phyloP scores from a whole-genome alignment of 2,329 filamentous ascomycete species.

The Aureobasidium mangrovei region DNA sequence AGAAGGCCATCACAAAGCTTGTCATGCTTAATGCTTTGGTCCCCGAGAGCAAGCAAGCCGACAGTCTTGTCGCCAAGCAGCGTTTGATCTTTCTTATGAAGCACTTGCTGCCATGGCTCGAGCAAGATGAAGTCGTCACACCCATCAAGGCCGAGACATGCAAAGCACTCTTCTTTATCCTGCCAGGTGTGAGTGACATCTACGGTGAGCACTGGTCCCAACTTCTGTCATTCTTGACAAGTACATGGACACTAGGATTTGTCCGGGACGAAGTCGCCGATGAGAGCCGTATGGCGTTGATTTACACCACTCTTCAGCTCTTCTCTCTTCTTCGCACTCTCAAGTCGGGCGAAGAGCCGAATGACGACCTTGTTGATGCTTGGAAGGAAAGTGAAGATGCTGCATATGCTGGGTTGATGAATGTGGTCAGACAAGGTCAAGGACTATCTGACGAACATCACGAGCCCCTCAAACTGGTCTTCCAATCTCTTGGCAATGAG shows the following conservation, averaged over 20 bases:
- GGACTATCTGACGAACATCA: conserved; percentile 45
- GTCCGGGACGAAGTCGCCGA: conserved; percentile 11
- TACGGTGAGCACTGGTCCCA: conserved; percentile 82
- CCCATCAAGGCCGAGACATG: conserved; percentile 49
- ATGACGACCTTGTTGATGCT: conserved; percentile 77
- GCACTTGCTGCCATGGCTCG: conserved; percentile 64
- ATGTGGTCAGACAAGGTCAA: conserved; percentile 47
- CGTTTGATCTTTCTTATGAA: conserved; percentile 75
- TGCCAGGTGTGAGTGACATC: conserved; percentile 69
- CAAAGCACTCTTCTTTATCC: conserved; percentile 45
- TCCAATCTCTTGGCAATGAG: conserved; percentile 62
- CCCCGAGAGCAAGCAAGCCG: conserved; percentile 38
- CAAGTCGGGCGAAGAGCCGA: conserved; percentile 51
- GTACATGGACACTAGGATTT: conserved; percentile 26
- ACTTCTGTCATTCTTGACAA: conserved; percentile 29
- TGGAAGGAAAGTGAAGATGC: conserved; percentile 52
- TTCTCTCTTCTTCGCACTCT: conserved; percentile 54
- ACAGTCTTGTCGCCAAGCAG: conserved; percentile 46
- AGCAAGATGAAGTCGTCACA: conserved; percentile 39
- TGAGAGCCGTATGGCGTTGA: conserved; percentile 29
- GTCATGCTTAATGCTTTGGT: conserved; percentile 48
- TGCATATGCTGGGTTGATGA: conserved; percentile 51
- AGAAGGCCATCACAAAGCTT: conserved; percentile 36
- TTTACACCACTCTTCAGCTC: conserved; percentile 66
- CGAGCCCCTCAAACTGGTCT: conserved; percentile 65